Base-by-base conservation (phyloP, 768 basidiomycete species). In the Suillus variegatus region DNA sequence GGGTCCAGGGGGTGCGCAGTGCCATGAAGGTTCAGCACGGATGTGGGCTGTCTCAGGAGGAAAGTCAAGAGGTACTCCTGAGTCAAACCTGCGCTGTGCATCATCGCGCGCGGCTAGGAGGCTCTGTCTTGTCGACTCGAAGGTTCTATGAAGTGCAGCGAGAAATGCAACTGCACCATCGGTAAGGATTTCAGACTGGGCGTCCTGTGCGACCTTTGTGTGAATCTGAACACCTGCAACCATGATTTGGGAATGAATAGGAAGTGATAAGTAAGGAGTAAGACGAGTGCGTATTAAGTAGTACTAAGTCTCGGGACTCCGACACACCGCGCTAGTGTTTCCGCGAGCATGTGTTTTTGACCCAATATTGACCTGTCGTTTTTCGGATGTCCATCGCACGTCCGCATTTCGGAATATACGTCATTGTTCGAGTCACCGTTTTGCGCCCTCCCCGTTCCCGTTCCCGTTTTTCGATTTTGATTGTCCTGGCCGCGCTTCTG, bases 81-180 rank as follows among this genome's bases (percentile, higher is more conserved):
- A 85, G 78, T 97, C 95, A 69, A 84, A 89, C 60, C 85, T 85
- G 67, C 89, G 87, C 76, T 94, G 94, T 7, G 88, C 85, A 61
- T 89, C 88, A 73, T 92, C 87, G 63, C 93, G 92, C 9, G 92
- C 90, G 64, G 84, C 82, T 68, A 95, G 88, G 70, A 95, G 88
- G 64, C 81, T 83, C 80, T 93, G 92, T 66, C 97, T 87, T 22
- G 93, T 95, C 6, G 87, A 75, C 73, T 99, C 92, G 79, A 99
- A 99, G 1, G 95, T 97, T 69, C 93, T 82, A 77, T 99, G 97
- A 25, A 99, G 86, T 44, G 92, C 88, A 28, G 90, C 93, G 72
- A 99, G 87, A 82, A 98, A 98, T 66, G 85, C 79, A 76, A 99
- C 86, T 0, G 95, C 95, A 44, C 84, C 90, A 66, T 91, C 88